phyloP scores from a whole-genome alignment of 208 protist species.

The Phytomonas francai region DNA sequence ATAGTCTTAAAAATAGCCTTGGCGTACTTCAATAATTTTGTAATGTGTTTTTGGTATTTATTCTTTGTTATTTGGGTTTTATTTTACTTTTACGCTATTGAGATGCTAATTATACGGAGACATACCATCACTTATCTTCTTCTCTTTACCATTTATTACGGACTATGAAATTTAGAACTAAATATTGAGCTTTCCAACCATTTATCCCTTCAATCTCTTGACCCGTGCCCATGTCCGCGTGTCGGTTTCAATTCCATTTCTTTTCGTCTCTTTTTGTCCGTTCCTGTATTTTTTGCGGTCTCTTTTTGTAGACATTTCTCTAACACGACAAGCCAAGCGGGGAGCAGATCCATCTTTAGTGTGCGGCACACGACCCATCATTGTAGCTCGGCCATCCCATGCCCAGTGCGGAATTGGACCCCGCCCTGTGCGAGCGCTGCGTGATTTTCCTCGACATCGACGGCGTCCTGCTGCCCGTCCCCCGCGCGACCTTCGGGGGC shows the following conservation, averaged over 20 bases:
- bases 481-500: conserved; percentile 75
- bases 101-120: background rate
- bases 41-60: background rate
- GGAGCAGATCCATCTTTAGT: background rate
- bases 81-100: background rate
- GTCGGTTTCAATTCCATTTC: background rate
- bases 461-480: conserved; percentile 75
- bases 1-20: background rate
- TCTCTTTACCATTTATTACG: background rate
- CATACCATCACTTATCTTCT: background rate
- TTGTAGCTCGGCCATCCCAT: no score
- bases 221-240: background rate
- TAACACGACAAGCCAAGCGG: background rate
- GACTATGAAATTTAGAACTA: background rate
- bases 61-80: background rate
- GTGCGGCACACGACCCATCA: no score
- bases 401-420: conserved; percentile 5
- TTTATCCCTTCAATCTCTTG: background rate
- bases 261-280: conserved; percentile 5
- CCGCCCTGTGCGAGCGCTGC: conserved; percentile 31
- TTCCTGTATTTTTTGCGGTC: background rate
- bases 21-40: background rate
- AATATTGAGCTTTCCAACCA: background rate
- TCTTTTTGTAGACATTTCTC: background rate
- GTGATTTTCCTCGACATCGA: conserved; percentile 85